Evolutionary conservation across 1,284 basidiomycete genomes (phyloP), one percentile per base, ranked within the genome.

Genomic region (Heterobasidion annosum): DNA sequence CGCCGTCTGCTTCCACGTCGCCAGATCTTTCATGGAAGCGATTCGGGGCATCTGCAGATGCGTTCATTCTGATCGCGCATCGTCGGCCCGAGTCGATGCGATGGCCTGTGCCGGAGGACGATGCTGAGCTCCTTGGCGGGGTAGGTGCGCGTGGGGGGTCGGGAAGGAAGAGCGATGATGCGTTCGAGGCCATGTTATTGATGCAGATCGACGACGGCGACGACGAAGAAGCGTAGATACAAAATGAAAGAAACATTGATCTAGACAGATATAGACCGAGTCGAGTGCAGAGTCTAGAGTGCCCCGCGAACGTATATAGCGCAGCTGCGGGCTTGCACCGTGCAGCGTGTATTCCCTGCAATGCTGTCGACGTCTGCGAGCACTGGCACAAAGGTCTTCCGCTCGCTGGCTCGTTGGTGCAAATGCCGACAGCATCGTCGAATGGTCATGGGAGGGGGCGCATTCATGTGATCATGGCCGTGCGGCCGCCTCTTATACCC

Each of bases 151-250:
- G 63, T 53, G 77, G 73, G 1, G 76, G 71, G 3, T 43, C 58
- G 15, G 51, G 59, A 1, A 65, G 67, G n/a, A 83, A 82, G 59
- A 68, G 69, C 25, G 81, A 84, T 56, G 85, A 87, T 52, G 79
- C 78, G 2, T 89, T 90, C 58, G 87, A 91, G 66, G 75, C 72
- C 19, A 63, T 90, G 35, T 65, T 91, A 45, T 64, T 91, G 54
- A 81, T 85, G 79, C 61, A 65, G 1, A 58, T 81, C 50, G 57
- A 57, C 25, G 25, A 25, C n/a, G 53, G 53, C 7, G 51, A 58
- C 45, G 51, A 57, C 15, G 54, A 51, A 13, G 50, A 50, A 15
- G 18, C 42, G 19, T 43, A 13, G 37, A 12, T 32, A n/a, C 25
- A 25, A 25, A 25, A 25, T 25, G 25, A 25, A 25, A 25, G 25